Conservation (phyloP, 106 monocot species). For the Chionographis japonica region DNA sequence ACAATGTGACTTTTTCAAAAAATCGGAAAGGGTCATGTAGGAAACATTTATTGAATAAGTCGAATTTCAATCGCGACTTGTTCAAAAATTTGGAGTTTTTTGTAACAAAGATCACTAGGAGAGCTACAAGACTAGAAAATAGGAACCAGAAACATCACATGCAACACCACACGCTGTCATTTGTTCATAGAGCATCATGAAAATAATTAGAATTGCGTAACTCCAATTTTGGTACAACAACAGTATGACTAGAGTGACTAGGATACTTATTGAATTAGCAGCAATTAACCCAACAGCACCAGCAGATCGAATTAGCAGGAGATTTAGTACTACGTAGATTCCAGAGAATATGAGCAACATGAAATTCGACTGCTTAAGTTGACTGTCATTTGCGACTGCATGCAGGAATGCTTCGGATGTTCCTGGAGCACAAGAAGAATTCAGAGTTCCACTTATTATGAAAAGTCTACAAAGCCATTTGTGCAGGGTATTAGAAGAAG, state of each 20-base stretch:
- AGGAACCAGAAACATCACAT: no score
- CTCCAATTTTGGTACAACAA: not conserved
- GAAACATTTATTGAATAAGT: no score
- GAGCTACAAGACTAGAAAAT: no score
- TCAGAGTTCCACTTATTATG: not conserved
- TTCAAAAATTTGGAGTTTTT: no score
- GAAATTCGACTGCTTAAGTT: slow-evolving; percentile 72
- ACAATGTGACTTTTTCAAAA: no score
- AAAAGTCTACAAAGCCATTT: no score
- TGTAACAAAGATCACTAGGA: no score
- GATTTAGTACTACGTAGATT: slow-evolving; percentile 61
- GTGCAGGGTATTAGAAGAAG: no score
- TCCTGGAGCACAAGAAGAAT: slow-evolving; percentile 41
- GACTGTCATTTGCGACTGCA: slow-evolving; percentile 76
- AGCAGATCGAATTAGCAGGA: slow-evolving; percentile 56
- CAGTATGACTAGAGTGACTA: slow-evolving; percentile 10
- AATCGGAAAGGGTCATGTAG: no score
- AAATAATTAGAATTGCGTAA: not conserved
- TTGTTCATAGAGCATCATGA: no score
- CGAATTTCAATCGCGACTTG: no score
- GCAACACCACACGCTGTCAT: no score
- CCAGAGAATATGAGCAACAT: slow-evolving; percentile 68
- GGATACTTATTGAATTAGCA: slow-evolving; percentile 95
- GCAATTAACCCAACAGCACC: slow-evolving; percentile 84
- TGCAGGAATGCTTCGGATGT: slow-evolving; percentile 96